A percentile compares a stretch with the other conserved stretches of the same genome.
phyloP scores from a whole-genome alignment of 2,329 filamentous ascomycete genomes.

The Trichoderma atrobrunneum region DNA sequence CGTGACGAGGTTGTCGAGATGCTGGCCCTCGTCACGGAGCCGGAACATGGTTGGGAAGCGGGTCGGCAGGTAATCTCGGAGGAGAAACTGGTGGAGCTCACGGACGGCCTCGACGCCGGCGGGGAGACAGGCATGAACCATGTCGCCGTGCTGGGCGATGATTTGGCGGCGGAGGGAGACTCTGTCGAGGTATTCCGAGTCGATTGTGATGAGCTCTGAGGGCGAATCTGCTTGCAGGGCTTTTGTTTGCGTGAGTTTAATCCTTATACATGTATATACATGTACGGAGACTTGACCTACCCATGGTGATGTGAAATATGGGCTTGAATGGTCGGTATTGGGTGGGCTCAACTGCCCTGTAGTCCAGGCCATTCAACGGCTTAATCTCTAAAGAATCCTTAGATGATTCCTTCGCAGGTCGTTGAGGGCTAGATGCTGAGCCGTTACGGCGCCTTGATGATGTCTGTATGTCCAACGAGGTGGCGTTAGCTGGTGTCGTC shows the following conservation, averaged over 20 bases:
- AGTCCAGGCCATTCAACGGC: slow-evolving; percentile 37
- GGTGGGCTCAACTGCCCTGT: slow-evolving; percentile 37
- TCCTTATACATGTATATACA: neutral
- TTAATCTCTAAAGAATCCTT: slow-evolving; percentile 20
- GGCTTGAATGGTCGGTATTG: slow-evolving; percentile 50
- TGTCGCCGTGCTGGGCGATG: slow-evolving; percentile 38
- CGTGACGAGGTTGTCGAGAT: slow-evolving; percentile 43
- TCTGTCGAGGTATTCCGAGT: slow-evolving; percentile 47
- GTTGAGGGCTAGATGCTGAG: too few species aligned
- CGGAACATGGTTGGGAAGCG: slow-evolving; percentile 50
- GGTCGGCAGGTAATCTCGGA: slow-evolving; percentile 45
- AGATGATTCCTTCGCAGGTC: neutral
- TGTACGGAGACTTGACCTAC: slow-evolving; percentile 31
- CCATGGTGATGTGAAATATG: slow-evolving; percentile 55
- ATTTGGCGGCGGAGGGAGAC: slow-evolving; percentile 40
- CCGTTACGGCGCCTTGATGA: neutral
- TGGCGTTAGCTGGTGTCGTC: neutral
- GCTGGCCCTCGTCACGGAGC: slow-evolving; percentile 31
- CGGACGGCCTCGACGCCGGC: slow-evolving; percentile 41
- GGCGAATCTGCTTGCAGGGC: slow-evolving; percentile 43
- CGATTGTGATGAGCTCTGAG: slow-evolving; percentile 52
- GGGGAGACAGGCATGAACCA: slow-evolving; percentile 43
- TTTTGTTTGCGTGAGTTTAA: neutral
- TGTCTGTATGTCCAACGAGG: neutral
- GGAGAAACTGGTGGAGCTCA: slow-evolving; percentile 49